Conservation (phyloP, 768 basidiomycete species). For the Hygrophorus pudorinus region DNA sequence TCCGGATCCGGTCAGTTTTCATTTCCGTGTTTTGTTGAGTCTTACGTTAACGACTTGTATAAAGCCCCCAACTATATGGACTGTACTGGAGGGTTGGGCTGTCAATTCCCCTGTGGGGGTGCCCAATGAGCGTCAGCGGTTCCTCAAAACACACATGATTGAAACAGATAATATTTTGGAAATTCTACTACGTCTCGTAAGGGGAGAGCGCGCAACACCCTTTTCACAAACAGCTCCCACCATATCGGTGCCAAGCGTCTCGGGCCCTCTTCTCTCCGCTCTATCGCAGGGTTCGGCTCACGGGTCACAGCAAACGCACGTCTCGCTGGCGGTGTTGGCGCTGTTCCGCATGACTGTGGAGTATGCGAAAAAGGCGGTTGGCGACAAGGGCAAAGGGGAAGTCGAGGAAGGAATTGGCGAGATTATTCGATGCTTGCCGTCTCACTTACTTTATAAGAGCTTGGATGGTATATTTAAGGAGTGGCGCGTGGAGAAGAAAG, state of each 20-base stretch:
- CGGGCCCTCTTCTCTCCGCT: conserved; percentile 63
- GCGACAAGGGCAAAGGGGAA: conserved; percentile 57
- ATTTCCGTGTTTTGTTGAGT: neutral
- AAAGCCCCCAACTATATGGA: conserved; percentile 87
- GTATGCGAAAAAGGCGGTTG: conserved; percentile 64
- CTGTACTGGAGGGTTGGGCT: conserved; percentile 85
- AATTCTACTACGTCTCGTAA: conserved; percentile 83
- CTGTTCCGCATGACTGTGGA: conserved; percentile 80
- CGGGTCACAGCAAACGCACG: conserved; percentile 85
- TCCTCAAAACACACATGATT: conserved; percentile 80
- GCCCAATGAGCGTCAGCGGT: conserved; percentile 70
- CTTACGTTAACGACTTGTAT: conserved; percentile 3
- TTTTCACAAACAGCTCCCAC: conserved; percentile 55
- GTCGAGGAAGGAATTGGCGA: conserved; percentile 75
- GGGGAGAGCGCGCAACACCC: conserved; percentile 75
- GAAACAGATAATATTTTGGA: conserved; percentile 87
- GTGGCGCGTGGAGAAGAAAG: conserved; percentile 79
- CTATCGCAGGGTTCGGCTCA: conserved; percentile 71
- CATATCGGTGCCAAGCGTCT: conserved; percentile 50
- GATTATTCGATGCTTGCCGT: conserved; percentile 83
- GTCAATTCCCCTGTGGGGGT: conserved; percentile 72
- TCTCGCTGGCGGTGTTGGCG: conserved; percentile 86
- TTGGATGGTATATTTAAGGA: conserved; percentile 94
- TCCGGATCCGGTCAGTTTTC: conserved; percentile 79
- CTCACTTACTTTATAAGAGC: conserved; percentile 80